Evolutionary conservation across 441 rosid genomes (phyloP).

Genomic region (Adansonia grandidieri): DNA sequence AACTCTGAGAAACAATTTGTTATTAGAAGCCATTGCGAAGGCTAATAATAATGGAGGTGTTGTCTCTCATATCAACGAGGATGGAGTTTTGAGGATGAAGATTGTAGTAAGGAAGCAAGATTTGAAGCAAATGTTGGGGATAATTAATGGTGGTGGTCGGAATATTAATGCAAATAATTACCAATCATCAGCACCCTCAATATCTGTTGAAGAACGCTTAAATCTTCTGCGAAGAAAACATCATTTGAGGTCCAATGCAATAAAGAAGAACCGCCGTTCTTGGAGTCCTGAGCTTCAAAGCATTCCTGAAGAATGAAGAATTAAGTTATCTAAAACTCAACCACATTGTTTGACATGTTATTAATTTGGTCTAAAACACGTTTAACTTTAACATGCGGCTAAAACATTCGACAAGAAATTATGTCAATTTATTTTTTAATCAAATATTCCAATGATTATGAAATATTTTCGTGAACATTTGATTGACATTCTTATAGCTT

Average conservation of each 20-base stretch:
- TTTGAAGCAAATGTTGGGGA: constrained; percentile 36
- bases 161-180: background rate
- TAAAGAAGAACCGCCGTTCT: constrained; percentile 9
- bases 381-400: background rate
- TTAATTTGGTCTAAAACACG: background rate
- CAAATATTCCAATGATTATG: background rate
- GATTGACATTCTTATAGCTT: background rate
- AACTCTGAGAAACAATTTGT: constrained; percentile 29
- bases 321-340: background rate
- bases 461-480: background rate
- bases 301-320: constrained; percentile 45
- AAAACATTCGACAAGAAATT: background rate
- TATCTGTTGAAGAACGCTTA: constrained; percentile 39
- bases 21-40: constrained; percentile 33
- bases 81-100: constrained; percentile 47
- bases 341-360: background rate
- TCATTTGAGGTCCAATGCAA: constrained; percentile 4
- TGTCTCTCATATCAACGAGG: constrained; percentile 30
- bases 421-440: background rate
- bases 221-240: constrained; percentile 36
- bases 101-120: constrained; percentile 44
- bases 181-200: background rate
- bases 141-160: constrained; percentile 1
- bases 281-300: constrained; percentile 49
- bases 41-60: constrained; percentile 25